Base-by-base conservation (phyloP, 345 rosid genomes). In the Dovyalis caffra region DNA sequence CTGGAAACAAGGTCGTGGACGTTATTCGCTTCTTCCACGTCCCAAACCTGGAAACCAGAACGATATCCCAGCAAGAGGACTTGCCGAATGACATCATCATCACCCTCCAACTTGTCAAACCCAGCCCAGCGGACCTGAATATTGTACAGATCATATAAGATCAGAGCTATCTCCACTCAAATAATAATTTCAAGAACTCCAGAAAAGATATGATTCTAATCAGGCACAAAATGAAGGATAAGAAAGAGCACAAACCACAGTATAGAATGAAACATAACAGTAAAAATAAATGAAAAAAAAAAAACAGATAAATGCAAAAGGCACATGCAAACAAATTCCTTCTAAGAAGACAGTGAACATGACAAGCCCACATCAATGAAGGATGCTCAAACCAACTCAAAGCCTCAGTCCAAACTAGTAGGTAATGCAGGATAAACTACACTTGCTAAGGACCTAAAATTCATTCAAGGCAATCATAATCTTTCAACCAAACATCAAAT, bases 11-110 rank as follows among this genome's bases (percentile, higher is more conserved):
- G 81, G 74, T 85, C 89, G 57, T 87, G 83, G 49, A 95, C 96
- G 73, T 91, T 88, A 77, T 90, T 90, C 3, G 91, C 92, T 57
- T 93, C 96, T 84, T 95, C 97, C 53, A 91, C 96, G 83, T 95
- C 99, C 98, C 98, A 91, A 76, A 95, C 87, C 89, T 95, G 98
- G 82, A 89, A 95, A 45, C 99, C 98, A 82, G 96, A 91, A 5
- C 74, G 87, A 85, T 89, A 93, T 0, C 93, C 96, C 6, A 95
- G 87, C 49, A 95, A 85, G 21, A 95, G 94, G 76, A 91, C 90
- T 77, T 74, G 89, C 69, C 93, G 85, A 78, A 76, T 70, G 69
- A 69, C 74, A 71, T 75, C 86, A 67, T 72, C 85, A 47, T 85
- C 89, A 74, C 83, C 80, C 81, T 92, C 91, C 76, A 95, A 82